Conservation (phyloP, 2,329 filamentous ascomycete species). For the Sclerotinia trifoliorum region DNA sequence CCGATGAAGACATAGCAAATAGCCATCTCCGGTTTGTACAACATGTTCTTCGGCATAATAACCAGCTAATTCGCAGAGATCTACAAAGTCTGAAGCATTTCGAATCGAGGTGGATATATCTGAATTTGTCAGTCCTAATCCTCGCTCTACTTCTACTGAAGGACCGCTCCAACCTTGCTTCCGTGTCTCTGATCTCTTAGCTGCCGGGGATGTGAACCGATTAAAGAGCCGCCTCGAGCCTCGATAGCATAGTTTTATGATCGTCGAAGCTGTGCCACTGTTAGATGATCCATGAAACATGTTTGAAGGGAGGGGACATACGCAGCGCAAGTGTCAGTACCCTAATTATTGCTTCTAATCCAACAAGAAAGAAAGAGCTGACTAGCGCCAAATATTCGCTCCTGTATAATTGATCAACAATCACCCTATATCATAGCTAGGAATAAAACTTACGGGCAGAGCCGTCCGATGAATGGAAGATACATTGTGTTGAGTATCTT, state of each 20-base stretch:
- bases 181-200: conserved; percentile 64
- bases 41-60: conserved; percentile 97
- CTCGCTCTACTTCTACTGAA: conserved; percentile 55
- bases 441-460: conserved; percentile 41
- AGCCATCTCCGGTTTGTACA: conserved; percentile 91
- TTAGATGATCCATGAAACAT: neutral
- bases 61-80: conserved; percentile 87
- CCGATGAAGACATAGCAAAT: conserved; percentile 84
- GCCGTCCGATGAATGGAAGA: conserved; percentile 45
- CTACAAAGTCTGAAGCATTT: conserved; percentile 86
- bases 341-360: conserved; percentile 78
- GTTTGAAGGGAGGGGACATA: conserved; percentile 45
- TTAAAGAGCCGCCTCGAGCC: conserved; percentile 83
- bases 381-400: conserved; percentile 85
- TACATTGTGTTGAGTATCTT: conserved; percentile 34
- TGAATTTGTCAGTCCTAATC: conserved; percentile 35
- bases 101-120: conserved; percentile 74
- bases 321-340: conserved; percentile 85
- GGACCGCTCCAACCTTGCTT: conserved; percentile 64
- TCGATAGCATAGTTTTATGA: conserved; percentile 80
- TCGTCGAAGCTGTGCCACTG: conserved; percentile 60
- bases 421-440: neutral
- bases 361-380: conserved; percentile 78
- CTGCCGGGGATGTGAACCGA: conserved; percentile 66
- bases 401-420: conserved; percentile 45